A percentile compares a stretch with the other conserved stretches of the same genome.
Conservation (phyloP, 2,329 filamentous ascomycete species). For the Teratosphaeria epicoccoides region DNA sequence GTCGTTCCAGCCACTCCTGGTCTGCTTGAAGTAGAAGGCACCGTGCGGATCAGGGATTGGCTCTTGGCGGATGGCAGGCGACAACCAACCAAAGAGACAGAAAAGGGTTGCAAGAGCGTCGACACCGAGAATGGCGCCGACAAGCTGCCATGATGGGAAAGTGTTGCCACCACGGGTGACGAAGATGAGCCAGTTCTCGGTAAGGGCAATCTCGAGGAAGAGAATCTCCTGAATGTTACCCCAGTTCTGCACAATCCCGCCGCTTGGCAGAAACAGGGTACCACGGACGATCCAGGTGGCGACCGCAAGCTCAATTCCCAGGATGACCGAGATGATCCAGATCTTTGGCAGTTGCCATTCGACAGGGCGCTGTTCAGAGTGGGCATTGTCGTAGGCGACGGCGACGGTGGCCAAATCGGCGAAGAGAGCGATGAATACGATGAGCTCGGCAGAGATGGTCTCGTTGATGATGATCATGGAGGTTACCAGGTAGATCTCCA, state of each 20-base stretch:
- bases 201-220: constrained; percentile 43
- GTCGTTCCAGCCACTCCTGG: constrained; percentile 41
- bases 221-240: constrained; percentile 62
- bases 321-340: constrained; percentile 62
- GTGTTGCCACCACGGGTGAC: constrained; percentile 54
- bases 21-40: constrained; percentile 25
- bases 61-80: constrained; percentile 36
- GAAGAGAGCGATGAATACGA: constrained; percentile 71
- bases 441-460: constrained; percentile 59
- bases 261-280: constrained; percentile 56
- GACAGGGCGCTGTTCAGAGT: constrained; percentile 63
- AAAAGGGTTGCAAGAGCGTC: constrained; percentile 64
- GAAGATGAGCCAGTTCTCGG: constrained; percentile 47
- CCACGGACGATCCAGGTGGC: constrained; percentile 66
- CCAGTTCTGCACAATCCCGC: constrained; percentile 65
- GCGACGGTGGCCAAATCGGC: constrained; percentile 71
- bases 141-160: constrained; percentile 63
- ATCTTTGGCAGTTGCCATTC: constrained; percentile 77
- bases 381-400: constrained; percentile 68
- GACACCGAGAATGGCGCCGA: constrained; percentile 60
- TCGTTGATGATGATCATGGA: constrained; percentile 74
- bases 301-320: constrained; percentile 56
- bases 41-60: constrained; percentile 33
- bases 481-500: constrained; percentile 66
- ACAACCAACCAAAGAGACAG: constrained; percentile 65